These are phyloP conservation scores for Candida sakaeoensis DNA, from an alignment of 805 yeast species.

Conservation along the genomic window DNA sequence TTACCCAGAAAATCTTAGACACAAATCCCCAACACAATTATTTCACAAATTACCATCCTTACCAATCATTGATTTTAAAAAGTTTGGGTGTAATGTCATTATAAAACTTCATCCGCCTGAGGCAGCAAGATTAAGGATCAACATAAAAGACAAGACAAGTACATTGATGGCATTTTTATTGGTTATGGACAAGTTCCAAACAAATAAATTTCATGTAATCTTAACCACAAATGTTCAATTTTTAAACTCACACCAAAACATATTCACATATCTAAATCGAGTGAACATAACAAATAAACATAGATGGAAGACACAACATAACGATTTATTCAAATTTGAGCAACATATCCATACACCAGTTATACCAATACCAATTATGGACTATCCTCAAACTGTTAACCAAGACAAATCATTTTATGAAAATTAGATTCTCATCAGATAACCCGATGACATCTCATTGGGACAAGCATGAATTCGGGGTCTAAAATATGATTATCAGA, in stretches of 20 bases:
- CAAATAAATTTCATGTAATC: not conserved
- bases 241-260: not conserved
- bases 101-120: not conserved
- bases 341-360: not conserved
- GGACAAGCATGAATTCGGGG: no score
- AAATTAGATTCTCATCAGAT: no score
- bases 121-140: not conserved
- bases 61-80: not conserved
- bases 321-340: not conserved
- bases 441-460: no score
- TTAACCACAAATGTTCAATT: not conserved
- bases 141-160: not conserved
- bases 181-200: not conserved
- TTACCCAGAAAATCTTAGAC: not conserved
- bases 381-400: not conserved
- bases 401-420: not conserved
- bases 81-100: not conserved
- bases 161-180: not conserved
- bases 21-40: not conserved
- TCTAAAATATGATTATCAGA: not conserved
- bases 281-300: not conserved
- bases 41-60: not conserved
- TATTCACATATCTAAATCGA: not conserved
- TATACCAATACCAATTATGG: not conserved
- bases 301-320: not conserved